Percentiles rank a stretch among this genome's conserved stretches.
Conservation (phyloP, 1,284 basidiomycete species). For the Meripilus lineatus region DNA sequence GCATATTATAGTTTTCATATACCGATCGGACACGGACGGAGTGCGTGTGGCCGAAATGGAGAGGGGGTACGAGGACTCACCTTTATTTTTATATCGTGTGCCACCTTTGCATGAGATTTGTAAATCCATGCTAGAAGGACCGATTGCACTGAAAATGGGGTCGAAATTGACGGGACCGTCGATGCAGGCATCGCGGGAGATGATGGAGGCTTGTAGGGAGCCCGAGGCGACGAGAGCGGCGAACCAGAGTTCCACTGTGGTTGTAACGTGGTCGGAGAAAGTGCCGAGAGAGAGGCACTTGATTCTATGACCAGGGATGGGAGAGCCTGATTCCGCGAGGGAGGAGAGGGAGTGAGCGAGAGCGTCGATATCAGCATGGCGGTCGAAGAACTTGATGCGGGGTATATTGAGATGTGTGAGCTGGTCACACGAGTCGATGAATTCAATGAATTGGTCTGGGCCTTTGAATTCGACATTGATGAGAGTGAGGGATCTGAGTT, state of each 20-base stretch:
- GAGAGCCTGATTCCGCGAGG: neutral
- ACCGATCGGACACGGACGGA: too few relatives aligned
- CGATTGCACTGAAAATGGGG: neutral
- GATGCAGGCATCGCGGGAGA: neutral
- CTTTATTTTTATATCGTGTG: neutral
- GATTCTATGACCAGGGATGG: neutral
- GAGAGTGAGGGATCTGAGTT: neutral
- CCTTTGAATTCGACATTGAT: neutral
- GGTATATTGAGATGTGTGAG: neutral
- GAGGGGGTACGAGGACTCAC: neutral
- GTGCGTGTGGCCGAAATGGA: too few relatives aligned
- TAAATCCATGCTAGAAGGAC: slow-evolving; percentile 1
- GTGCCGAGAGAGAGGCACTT: neutral
- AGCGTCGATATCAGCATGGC: neutral
- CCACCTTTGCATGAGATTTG: neutral
- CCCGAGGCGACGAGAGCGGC: neutral
- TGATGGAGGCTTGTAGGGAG: neutral
- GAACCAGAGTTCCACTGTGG: neutral
- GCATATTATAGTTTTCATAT: too few relatives aligned
- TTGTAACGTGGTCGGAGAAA: neutral
- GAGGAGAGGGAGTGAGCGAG: neutral
- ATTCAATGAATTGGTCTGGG: neutral
- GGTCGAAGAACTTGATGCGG: neutral
- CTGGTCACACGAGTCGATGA: neutral
- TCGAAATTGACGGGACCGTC: neutral